A percentile compares a stretch with the other conserved stretches of the same genome.
phyloP scores from a whole-genome alignment of 768 basidiomycete genomes.

The Termitomyces sp. region DNA sequence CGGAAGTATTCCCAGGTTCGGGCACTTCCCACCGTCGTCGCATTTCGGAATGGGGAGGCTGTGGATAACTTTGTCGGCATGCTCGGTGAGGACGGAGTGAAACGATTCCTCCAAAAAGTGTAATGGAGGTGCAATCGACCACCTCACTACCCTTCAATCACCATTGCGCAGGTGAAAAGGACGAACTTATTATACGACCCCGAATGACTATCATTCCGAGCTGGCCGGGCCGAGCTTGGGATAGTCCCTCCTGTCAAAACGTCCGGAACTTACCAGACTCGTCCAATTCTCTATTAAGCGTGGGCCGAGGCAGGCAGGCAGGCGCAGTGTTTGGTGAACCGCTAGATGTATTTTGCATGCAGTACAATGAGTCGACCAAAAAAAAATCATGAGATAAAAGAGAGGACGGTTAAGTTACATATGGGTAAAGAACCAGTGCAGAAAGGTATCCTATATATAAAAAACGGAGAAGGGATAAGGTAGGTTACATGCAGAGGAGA shows the following conservation, averaged over 20 bases:
- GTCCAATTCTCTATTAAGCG: background rate
- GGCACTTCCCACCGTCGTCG: constrained; percentile 78
- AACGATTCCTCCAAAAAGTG: constrained; percentile 39
- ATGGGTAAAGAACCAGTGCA: constrained; percentile 11
- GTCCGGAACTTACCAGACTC: background rate
- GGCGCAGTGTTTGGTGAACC: background rate
- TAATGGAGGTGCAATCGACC: constrained; percentile 13
- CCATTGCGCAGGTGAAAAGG: background rate
- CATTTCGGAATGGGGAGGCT: constrained; percentile 60
- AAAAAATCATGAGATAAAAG: background rate
- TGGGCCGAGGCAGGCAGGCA: background rate
- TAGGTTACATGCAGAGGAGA: constrained; percentile 12
- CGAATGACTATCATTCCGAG: background rate
- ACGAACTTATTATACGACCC: background rate
- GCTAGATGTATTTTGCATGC: background rate
- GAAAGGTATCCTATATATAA: constrained; percentile 6
- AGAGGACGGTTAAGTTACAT: constrained; percentile 14
- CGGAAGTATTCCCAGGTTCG: constrained; percentile 42
- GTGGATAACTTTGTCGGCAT: constrained; percentile 64
- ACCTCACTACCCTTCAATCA: background rate
- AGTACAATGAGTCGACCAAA: background rate
- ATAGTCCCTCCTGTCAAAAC: background rate
- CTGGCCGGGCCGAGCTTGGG: background rate
- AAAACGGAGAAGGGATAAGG: background rate
- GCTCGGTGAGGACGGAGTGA: constrained; percentile 36